A percentile compares a stretch with the other conserved stretches of the same genome.
phyloP scores from a whole-genome alignment of 176 grass and related monocot genomes.

The Zoysia pacifica region DNA sequence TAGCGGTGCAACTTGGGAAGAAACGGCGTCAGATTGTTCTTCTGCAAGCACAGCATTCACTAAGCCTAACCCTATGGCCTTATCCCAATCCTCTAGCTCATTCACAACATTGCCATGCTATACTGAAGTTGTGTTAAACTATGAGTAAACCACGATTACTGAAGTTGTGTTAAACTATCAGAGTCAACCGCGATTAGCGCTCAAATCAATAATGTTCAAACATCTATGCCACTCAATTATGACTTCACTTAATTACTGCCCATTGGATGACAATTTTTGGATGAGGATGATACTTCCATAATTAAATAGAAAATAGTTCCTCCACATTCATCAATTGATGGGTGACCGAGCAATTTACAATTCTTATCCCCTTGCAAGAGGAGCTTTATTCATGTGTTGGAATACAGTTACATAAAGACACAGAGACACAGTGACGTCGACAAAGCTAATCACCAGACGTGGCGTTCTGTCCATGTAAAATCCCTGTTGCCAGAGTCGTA shows the following conservation, averaged over 20 bases:
- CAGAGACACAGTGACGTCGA: not conserved
- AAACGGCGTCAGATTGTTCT: conserved; percentile 34
- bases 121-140: not conserved
- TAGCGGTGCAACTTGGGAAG: conserved; percentile 17
- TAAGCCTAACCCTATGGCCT: not conserved
- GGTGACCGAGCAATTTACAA: not conserved
- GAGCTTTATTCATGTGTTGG: not conserved
- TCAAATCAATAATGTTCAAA: not conserved
- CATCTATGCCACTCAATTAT: not conserved
- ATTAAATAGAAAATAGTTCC: not conserved
- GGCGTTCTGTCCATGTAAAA: conserved; percentile 22
- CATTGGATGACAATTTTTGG: not conserved
- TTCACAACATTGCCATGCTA: not conserved
- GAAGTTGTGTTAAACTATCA: not conserved
- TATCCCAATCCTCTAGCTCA: not conserved
- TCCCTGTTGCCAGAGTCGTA: conserved; percentile 24
- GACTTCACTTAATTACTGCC: not conserved
- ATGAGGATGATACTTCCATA: not conserved
- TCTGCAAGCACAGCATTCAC: not conserved
- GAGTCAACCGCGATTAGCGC: not conserved
- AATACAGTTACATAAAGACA: not conserved
- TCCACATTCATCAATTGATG: not conserved
- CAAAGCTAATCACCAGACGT: conserved; percentile 20
- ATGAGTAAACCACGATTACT: not conserved
- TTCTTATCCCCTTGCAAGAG: not conserved